Evolutionary conservation across 192 early-diverging fungal genomes (phyloP).

Genomic region (Podila horticola): DNA sequence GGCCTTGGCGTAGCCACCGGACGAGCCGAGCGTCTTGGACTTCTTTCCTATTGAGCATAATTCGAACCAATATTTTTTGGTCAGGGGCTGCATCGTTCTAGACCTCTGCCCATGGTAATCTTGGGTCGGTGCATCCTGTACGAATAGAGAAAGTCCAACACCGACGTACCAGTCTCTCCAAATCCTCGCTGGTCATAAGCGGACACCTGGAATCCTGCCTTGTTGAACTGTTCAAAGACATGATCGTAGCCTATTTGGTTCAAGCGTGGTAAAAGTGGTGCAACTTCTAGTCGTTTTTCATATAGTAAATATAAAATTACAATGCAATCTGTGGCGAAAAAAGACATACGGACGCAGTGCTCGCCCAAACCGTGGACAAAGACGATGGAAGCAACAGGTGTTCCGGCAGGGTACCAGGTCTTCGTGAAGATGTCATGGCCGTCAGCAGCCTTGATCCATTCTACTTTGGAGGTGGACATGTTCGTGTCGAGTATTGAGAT

Average conservation of each 20-base stretch:
- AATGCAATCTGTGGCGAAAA: neutral
- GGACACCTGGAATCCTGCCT: constrained; percentile 60
- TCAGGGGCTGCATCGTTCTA: neutral
- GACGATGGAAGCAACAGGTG: constrained; percentile 51
- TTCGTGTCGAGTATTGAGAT: neutral
- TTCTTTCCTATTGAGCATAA: constrained; percentile 35
- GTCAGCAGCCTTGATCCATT: constrained; percentile 57
- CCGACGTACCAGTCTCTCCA: constrained; percentile 60
- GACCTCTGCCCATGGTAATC: too few relatives aligned
- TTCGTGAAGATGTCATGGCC: constrained; percentile 60
- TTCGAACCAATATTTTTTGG: neutral
- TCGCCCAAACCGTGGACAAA: constrained; percentile 66
- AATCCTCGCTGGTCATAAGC: constrained; percentile 74
- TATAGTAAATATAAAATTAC: too few relatives aligned
- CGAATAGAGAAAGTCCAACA: neutral
- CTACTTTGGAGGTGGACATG: constrained; percentile 36
- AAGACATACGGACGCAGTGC: constrained; percentile 53
- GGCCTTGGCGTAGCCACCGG: constrained; percentile 53
- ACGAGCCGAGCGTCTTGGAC: constrained; percentile 51
- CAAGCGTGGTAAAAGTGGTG: neutral
- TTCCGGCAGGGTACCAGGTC: constrained; percentile 53
- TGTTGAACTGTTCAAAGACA: constrained; percentile 62
- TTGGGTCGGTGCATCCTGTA: neutral
- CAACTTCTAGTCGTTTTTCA: too few relatives aligned
- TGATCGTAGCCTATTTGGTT: constrained; percentile 58